Evolutionary conservation across 169 alveolate genomes (phyloP).

Genomic region (Plasmodium fragile): DNA sequence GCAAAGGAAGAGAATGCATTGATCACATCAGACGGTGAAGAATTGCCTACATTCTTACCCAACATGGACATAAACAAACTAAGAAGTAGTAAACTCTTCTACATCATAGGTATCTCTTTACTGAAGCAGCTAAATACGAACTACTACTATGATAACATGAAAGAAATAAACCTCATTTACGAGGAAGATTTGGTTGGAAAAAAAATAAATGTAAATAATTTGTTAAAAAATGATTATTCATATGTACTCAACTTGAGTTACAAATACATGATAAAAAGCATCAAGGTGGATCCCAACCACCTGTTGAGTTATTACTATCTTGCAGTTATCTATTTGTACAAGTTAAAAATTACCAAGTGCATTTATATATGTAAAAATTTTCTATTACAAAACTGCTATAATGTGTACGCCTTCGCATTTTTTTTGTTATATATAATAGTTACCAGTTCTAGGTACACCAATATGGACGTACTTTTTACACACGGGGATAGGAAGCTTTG

Average conservation of each 20-base stretch:
- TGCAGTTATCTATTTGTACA: constrained; percentile 53
- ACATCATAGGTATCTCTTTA: constrained; percentile 52
- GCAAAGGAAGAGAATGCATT: background rate
- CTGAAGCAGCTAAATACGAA: constrained; percentile 59
- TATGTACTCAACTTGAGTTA: constrained; percentile 40
- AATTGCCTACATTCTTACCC: background rate
- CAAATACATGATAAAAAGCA: constrained; percentile 65
- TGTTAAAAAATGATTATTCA: constrained; percentile 54
- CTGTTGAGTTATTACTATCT: constrained; percentile 59
- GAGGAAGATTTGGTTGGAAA: constrained; percentile 51
- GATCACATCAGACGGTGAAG: background rate
- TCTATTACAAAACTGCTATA: constrained; percentile 26
- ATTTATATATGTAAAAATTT: constrained; percentile 69
- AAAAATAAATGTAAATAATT: constrained; percentile 47
- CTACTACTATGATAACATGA: constrained; percentile 48
- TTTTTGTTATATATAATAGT: constrained; percentile 39
- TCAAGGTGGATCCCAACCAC: constrained; percentile 27
- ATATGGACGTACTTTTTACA: background rate
- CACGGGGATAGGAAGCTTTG: background rate
- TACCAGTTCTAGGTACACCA: constrained; percentile 9
- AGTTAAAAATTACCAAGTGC: constrained; percentile 48
- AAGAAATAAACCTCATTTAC: constrained; percentile 46
- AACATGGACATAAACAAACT: constrained; percentile 42
- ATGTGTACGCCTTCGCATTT: constrained; percentile 49
- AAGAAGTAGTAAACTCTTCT: constrained; percentile 56